Evolutionary conservation across 129 eudicot species (phyloP), one percentile per base, ranked within the genome.

Genomic region (Solidago caesia): DNA sequence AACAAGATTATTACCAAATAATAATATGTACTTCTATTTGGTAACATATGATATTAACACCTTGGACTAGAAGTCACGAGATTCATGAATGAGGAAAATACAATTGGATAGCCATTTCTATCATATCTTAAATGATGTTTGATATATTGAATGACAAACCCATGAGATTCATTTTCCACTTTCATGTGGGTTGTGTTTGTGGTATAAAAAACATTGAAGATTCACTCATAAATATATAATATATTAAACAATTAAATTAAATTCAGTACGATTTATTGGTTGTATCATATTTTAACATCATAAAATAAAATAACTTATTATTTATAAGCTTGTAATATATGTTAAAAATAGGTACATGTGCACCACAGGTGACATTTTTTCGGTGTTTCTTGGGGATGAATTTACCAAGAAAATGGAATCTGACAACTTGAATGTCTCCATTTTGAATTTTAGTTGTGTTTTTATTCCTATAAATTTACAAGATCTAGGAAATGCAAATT

Each of bases 381-480:
- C 47, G 29, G 72, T 39, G 29, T 75, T 75, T 74, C 16, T 75
- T 53, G 46, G 41, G 14, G 47, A 75, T 8, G 47, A 64, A 51
- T 62, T 78, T 78, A 71, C 67, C 79, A 51, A 49, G 76, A 61
- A 70, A 77, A 71, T 78, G 77, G 66, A 62, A 53, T 70, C 72
- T 65, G 72, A 71, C 82, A 78, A 72, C 67, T 52, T 64, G 72
- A 78, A 71, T 78, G 82, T 78, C 64, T 78, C 77, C 62, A 47
- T 48, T 61, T 62, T 41, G 21, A 62, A 78, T 65, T 62, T 70
- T 49, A 61, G n/a, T 7, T 70, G 66, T 62, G 63, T 55, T 27
- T 60, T 45, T 48, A 44, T 66, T 66, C 14, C 70, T 66, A 8
- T 3, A 44, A 21, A 6, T 8, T 8, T 45, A 13, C 53, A 44